Conservation (phyloP, 805 yeast genomes). For the Cyberlindnera euphorbiiphila region DNA sequence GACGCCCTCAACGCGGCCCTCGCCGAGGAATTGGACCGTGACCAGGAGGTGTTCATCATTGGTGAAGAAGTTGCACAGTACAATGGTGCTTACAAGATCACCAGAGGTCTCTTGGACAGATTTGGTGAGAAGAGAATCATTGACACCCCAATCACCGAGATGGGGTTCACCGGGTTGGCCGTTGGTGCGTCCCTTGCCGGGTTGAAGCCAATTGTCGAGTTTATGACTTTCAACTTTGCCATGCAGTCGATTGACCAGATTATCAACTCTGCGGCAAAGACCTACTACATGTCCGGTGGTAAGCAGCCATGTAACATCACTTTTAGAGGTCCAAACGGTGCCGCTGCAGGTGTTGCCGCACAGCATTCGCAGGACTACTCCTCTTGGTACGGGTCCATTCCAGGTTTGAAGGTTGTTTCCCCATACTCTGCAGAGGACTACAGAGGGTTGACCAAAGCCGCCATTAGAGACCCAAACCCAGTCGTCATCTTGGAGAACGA, state of each 20-base stretch:
- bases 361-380: slow-evolving; percentile 98
- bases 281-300: slow-evolving; percentile 99
- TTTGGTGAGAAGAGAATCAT: slow-evolving; percentile 68
- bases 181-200: slow-evolving; percentile 79
- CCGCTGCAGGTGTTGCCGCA: slow-evolving; percentile 99
- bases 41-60: slow-evolving; percentile 88
- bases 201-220: slow-evolving; percentile 95
- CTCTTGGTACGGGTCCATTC: slow-evolving; percentile 97
- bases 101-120: slow-evolving; percentile 90
- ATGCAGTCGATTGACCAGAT: slow-evolving; percentile 99
- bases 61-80: slow-evolving; percentile 99
- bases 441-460: slow-evolving; percentile 92
- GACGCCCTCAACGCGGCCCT: slow-evolving; percentile 94
- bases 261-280: slow-evolving; percentile 97
- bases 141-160: slow-evolving; percentile 97
- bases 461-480: slow-evolving; percentile 98
- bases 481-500: slow-evolving; percentile 95
- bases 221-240: slow-evolving; percentile 99
- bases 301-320: slow-evolving; percentile 95
- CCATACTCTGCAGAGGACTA: slow-evolving; percentile 96
- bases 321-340: slow-evolving; percentile 99
- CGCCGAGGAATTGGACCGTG: slow-evolving; percentile 96
- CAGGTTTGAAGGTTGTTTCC: slow-evolving; percentile 94
- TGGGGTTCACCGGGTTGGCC: slow-evolving; percentile 96
- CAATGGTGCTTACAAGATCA: slow-evolving; percentile 97